Percentiles rank a stretch among this genome's conserved stretches.
phyloP scores from a whole-genome alignment of 2,329 filamentous ascomycete species.

The Periconia macrospinosa region DNA sequence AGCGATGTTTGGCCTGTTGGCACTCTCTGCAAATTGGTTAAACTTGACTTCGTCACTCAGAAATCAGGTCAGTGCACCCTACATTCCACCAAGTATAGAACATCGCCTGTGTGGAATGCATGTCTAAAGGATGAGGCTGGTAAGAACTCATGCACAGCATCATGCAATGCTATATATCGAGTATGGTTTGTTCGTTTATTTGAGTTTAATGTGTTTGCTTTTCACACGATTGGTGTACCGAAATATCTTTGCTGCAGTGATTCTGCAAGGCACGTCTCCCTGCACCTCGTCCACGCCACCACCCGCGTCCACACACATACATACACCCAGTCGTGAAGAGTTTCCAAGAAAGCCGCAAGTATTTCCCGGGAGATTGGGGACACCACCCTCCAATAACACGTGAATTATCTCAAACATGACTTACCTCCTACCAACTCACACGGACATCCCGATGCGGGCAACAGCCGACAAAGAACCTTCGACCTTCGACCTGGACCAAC shows the following conservation, averaged over 20 bases:
- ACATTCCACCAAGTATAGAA: constrained; percentile 37
- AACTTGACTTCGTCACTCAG: constrained; percentile 18
- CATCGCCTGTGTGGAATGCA: constrained; percentile 32
- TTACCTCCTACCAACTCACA: constrained; percentile 27
- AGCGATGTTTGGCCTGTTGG: constrained; percentile 21
- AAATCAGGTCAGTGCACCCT: constrained; percentile 12
- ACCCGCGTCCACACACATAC: constrained; percentile 16
- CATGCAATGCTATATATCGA: constrained; percentile 40
- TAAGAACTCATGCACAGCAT: constrained; percentile 26
- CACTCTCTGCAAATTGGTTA: constrained; percentile 22
- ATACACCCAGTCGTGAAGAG: constrained; percentile 14
- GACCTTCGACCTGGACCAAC: constrained; percentile 60
- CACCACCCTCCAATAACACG: constrained; percentile 14
- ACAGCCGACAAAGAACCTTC: constrained; percentile 54
- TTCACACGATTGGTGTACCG: constrained; percentile 34
- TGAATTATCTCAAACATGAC: constrained; percentile 30
- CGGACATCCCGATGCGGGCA: constrained; percentile 46
- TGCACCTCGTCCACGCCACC: constrained; percentile 11
- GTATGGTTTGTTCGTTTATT: constrained; percentile 29
- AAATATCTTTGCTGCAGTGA: constrained; percentile 21
- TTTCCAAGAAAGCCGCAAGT: constrained; percentile 5
- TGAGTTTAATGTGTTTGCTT: constrained; percentile 38
- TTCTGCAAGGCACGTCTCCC: constrained; percentile 28
- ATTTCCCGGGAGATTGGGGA: constrained; percentile 23
- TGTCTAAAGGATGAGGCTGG: constrained; percentile 35